Evolutionary conservation across 129 eudicot species (phyloP), one percentile per base, ranked within the genome.

Genomic region (Flaveria brownii): DNA sequence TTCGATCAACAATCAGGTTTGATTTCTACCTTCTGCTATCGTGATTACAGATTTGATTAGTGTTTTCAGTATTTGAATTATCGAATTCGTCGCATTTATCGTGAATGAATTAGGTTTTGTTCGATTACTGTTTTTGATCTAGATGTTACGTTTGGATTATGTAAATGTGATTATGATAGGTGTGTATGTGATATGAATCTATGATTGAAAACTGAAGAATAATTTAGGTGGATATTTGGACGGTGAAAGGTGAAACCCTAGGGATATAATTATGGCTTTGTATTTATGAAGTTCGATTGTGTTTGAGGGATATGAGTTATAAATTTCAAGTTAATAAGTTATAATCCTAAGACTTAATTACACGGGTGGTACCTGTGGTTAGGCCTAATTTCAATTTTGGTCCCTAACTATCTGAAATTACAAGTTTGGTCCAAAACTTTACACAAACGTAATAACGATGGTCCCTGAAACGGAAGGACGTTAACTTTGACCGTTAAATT

Each of bases 161-260:
- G 17, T 67, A 11, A 23, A 15, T 59, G 70, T 43, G 26, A n/a
- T 63, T 62, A 47, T 47, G 30, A 41, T 28, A 76, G 73, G 26
- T 9, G 71, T 49, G 50, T 64, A 23, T 77, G 39, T 78, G 70
- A 23, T 60, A 9, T 36, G 62, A 59, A 45, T 78, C n/a, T 60
- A 9, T 49, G 52, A 59, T 60, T 78, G 30, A 12, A 71, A 26
- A 30, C 60, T 78, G 30, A 7, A 62, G 52, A 30, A 18, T 61
- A 47, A 70, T 62, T 78, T 46, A 16, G 74, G 52, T 70, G 76
- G 22, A 66, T 75, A 20, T 28, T 75, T 33, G 51, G 63, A 17
- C 6, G 2, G 20, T 62, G 64, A 60, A 70, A 59, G 5, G 15
- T 62, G 64, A 60, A 70, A 59, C 82, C 82, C 77, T 78, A 70